Conservation (phyloP, 805 yeast genomes). For the Saccharomyces mikatae region DNA sequence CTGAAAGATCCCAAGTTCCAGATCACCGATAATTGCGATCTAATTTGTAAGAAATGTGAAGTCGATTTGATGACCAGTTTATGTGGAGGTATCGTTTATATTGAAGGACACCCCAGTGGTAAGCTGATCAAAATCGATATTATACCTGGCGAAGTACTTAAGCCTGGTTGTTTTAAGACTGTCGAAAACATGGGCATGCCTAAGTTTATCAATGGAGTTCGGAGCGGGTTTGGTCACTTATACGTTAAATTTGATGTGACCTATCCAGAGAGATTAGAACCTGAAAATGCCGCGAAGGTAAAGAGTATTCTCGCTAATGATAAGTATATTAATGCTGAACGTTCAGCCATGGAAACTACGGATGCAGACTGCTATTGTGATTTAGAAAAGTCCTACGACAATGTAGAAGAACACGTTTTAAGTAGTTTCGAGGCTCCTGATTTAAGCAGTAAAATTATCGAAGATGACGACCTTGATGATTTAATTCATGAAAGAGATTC, state of each 20-base stretch:
- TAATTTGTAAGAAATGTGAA: conserved; percentile 35
- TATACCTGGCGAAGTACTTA: conserved; percentile 44
- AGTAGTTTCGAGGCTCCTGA: conserved; percentile 10
- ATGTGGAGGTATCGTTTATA: conserved; percentile 43
- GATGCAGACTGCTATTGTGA: conserved; percentile 11
- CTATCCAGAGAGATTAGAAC: conserved; percentile 38
- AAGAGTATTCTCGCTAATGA: conserved; percentile 14
- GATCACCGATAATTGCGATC: conserved; percentile 36
- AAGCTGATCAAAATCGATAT: conserved; percentile 38
- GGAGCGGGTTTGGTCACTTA: conserved; percentile 40
- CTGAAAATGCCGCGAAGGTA: conserved; percentile 15
- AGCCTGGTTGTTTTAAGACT: conserved; percentile 40
- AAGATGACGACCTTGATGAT: conserved; percentile 1
- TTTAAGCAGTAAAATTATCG: background rate
- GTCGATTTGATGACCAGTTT: conserved; percentile 48
- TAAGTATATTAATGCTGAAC: conserved; percentile 9
- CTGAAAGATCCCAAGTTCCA: conserved; percentile 30
- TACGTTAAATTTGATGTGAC: conserved; percentile 49
- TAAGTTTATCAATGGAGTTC: conserved; percentile 16
- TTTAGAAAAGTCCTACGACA: background rate
- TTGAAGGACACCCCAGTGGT: conserved; percentile 28
- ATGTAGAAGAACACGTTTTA: conserved; percentile 21
- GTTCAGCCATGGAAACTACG: conserved; percentile 5
- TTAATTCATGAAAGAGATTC: background rate
- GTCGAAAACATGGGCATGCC: conserved; percentile 53